Evolutionary conservation across 140 eudicot species (phyloP).

Genomic region (Cichorium intybus): DNA sequence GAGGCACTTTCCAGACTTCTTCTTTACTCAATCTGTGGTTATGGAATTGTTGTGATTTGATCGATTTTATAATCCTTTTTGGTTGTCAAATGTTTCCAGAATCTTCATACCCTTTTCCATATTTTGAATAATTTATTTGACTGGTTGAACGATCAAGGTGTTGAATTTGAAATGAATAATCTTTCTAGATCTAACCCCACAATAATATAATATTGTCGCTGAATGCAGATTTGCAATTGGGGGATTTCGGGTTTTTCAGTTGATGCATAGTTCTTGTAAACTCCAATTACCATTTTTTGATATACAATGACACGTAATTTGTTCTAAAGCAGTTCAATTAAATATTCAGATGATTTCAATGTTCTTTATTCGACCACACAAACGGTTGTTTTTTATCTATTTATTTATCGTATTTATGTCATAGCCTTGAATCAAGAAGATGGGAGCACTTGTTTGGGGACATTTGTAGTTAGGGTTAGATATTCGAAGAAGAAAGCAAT

Average conservation of each 20-base stretch:
- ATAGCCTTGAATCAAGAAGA: constrained; percentile 43
- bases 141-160: constrained; percentile 26
- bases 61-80: not conserved
- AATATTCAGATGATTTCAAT: not conserved
- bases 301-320: constrained; percentile 60
- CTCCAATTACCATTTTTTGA: constrained; percentile 11
- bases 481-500: constrained; percentile 70
- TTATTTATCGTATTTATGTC: constrained; percentile 3
- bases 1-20: constrained; percentile 26
- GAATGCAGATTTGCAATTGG: constrained; percentile 27
- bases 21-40: constrained; percentile 19
- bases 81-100: constrained; percentile 6
- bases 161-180: not conserved
- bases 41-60: constrained; percentile 2
- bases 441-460: constrained; percentile 39
- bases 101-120: constrained; percentile 7
- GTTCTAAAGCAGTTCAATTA: not conserved
- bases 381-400: not conserved
- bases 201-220: constrained; percentile 8
- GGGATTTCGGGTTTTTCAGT: constrained; percentile 12
- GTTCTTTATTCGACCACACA: not conserved
- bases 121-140: constrained; percentile 7
- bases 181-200: constrained; percentile 22
- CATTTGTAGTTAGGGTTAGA: constrained; percentile 51
- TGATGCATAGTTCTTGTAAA: constrained; percentile 35